Base-by-base conservation (phyloP, 192 early-diverging fungal species). In the Chytriomyces sp. region DNA sequence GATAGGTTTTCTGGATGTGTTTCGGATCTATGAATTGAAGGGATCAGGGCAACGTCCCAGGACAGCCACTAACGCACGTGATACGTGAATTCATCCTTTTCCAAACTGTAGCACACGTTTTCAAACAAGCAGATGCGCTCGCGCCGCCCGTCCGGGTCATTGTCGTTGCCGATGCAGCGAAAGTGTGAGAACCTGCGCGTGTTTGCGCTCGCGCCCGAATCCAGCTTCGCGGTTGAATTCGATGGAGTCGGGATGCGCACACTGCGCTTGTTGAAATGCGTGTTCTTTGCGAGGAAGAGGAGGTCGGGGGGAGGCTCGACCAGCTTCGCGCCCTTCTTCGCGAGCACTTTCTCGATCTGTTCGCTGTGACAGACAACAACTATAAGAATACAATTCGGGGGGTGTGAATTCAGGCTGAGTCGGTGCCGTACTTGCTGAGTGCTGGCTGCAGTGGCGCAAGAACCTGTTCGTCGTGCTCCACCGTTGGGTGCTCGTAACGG, bases 91-190 rank as follows among this genome's bases (percentile, higher is more conserved):
- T 72, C 49, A 1, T 55, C 41, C 33, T 4, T 30, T 4, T 31
- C 33, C 1, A 28, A 3, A 38, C 72, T 53, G 39, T 79, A 79
- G 58, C 77, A 79, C 17, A 79, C 54, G 67, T 79, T 75, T 44
- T 73, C 61, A 66, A 79, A 79, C 4, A 58, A 19, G 58, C 77
- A 79, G 4, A 66, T 33, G 10, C 74, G 53, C 22, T 75, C 65
- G 22, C 54, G 8, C 3, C 65, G 34, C 10, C 55, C 64, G 19
- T 59, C 39, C 17, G 61, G 49, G 26, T 54, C 22, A 17, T 77
- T 73, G n/a, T 64, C 61, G 33, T 77, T 57, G 17, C 76, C 75
- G 8, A 38, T 10, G 39, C 72, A 77, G 19, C 70, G 2, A 30
- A 61, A 58, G 17, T 75, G 52, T 5, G 72, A 77, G 28, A 39